These are phyloP conservation scores for Camelina neglecta DNA, from an alignment of 345 rosid species.

Conservation along the genomic window DNA sequence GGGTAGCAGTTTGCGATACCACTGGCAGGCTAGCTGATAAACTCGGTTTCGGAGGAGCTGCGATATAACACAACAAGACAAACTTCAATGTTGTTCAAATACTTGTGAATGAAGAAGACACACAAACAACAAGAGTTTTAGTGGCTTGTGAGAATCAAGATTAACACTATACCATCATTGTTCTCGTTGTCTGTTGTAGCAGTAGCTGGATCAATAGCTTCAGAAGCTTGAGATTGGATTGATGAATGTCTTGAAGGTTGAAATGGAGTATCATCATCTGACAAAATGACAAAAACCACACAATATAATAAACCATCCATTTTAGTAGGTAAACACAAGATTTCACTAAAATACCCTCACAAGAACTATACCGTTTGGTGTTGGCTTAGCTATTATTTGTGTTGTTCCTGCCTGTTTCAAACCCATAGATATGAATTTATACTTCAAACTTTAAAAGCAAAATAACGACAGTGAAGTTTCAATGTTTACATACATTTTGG, in stretches of 20 bases:
- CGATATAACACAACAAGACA: constrained; percentile 8
- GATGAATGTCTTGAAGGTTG: constrained; percentile 62
- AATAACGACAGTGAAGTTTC: neutral
- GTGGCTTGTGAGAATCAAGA: neutral
- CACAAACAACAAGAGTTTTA: neutral
- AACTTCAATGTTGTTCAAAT: neutral
- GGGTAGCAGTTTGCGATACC: constrained; percentile 72
- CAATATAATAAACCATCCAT: neutral
- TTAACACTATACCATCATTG: constrained; percentile 48
- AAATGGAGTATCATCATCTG: constrained; percentile 67
- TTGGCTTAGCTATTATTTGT: constrained; percentile 75
- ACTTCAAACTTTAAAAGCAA: neutral
- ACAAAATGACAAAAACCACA: neutral
- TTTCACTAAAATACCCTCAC: neutral
- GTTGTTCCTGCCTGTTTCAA: constrained; percentile 58
- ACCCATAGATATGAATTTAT: neutral
- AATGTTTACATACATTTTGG: constrained; percentile 47
- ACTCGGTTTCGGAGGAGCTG: constrained; percentile 55
- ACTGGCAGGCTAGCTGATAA: constrained; percentile 51
- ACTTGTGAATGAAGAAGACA: neutral
- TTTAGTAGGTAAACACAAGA: neutral
- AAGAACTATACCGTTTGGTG: constrained; percentile 53
- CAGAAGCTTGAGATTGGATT: constrained; percentile 58
- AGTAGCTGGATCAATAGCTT: constrained; percentile 50
- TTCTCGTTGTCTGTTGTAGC: constrained; percentile 52